Evolutionary conservation across 2,329 filamentous ascomycete species (phyloP).

Genomic region (Calonectria pauciramosa): DNA sequence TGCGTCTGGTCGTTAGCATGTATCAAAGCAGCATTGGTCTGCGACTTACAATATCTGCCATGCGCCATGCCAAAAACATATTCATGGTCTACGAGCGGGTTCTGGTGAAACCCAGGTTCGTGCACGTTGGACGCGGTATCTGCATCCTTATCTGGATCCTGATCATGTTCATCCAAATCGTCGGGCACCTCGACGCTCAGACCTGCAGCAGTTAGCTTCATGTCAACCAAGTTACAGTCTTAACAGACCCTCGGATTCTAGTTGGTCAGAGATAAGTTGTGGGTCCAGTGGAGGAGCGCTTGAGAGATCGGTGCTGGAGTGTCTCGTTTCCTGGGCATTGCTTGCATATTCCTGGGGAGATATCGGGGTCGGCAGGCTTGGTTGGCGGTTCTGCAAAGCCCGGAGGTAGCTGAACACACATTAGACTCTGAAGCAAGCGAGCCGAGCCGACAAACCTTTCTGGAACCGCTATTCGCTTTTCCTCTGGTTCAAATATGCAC

Average conservation of each 20-base stretch:
- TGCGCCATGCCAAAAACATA: conserved; percentile 38
- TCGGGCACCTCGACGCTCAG: too few relatives aligned
- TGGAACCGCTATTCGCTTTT: conserved; percentile 40
- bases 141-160: neutral
- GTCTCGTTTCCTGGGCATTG: neutral
- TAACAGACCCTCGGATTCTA: neutral
- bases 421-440: neutral
- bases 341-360: neutral
- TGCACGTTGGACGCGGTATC: conserved; percentile 14
- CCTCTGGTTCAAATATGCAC: conserved; percentile 38
- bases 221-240: too few relatives aligned
- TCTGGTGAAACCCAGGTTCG: conserved; percentile 39
- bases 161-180: neutral
- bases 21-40: fast-evolving
- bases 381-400: conserved; percentile 36
- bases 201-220: too few relatives aligned
- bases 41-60: conserved; percentile 34
- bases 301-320: too few relatives aligned
- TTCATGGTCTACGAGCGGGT: conserved; percentile 42
- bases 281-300: too few relatives aligned
- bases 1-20: neutral
- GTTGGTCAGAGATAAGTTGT: neutral
- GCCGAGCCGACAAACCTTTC: conserved; percentile 33
- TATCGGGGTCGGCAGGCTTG: neutral
- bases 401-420: conserved; percentile 35